phyloP scores from a whole-genome alignment of 495 filamentous ascomycete species.

The Aspergillus homomorphus region DNA sequence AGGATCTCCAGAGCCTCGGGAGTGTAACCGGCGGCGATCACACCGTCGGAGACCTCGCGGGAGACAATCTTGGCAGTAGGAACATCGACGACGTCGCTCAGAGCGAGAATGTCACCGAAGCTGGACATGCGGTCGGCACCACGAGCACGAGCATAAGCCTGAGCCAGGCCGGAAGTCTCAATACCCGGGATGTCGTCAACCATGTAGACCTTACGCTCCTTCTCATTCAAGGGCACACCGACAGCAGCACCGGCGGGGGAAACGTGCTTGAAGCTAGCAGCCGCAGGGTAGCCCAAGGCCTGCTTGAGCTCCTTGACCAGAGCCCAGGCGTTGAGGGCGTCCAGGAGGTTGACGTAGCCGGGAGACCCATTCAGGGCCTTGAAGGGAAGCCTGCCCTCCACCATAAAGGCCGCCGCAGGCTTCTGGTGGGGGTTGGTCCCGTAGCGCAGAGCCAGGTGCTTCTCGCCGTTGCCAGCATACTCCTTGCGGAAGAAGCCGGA shows the following conservation, averaged over 20 bases:
- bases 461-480: conserved; percentile 79
- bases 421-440: conserved; percentile 98
- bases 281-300: conserved; percentile 82
- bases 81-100: conserved; percentile 84
- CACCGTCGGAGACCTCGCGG: conserved; percentile 94
- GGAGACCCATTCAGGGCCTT: conserved; percentile 90
- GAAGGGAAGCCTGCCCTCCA: conserved; percentile 77
- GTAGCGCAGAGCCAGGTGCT: conserved; percentile 85
- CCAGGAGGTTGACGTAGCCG: conserved; percentile 95
- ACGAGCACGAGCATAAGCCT: conserved; percentile 91
- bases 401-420: conserved; percentile 79
- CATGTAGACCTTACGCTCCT: conserved; percentile 96
- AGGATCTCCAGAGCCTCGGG: conserved; percentile 84
- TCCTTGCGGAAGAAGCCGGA: conserved; percentile 96
- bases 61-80: conserved; percentile 95
- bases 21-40: conserved; percentile 85
- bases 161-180: conserved; percentile 78
- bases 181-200: conserved; percentile 91
- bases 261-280: conserved; percentile 98
- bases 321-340: conserved; percentile 94
- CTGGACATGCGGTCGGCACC: conserved; percentile 96
- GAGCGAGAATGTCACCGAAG: conserved; percentile 93
- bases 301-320: conserved; percentile 94
- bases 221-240: conserved; percentile 76
- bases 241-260: conserved; percentile 96